A percentile compares a stretch with the other conserved stretches of the same genome.
Conservation (phyloP, 169 alveolate species). For the Plasmodium billcollinsi region DNA sequence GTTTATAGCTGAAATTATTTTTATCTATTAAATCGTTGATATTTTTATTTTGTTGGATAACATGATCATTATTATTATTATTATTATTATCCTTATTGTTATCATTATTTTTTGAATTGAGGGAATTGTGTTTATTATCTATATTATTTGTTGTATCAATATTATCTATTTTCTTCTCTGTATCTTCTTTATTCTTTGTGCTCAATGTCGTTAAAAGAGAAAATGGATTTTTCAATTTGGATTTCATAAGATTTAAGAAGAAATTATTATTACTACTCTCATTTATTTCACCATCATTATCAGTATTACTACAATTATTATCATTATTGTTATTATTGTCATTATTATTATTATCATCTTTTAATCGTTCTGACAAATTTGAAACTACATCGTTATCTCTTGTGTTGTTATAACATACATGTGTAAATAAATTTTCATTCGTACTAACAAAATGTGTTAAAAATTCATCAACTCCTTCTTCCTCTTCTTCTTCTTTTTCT, state of each 20-base stretch:
- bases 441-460: neutral
- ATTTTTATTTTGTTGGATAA: neutral
- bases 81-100: too few relatives aligned
- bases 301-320: neutral
- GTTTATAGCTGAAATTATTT: conserved; percentile 21
- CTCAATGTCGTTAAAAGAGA: conserved; percentile 5
- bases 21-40: neutral
- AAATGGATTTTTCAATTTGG: conserved; percentile 25
- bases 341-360: neutral
- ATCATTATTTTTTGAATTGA: too few relatives aligned
- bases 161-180: neutral
- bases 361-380: neutral
- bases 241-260: conserved; percentile 30
- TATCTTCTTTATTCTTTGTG: neutral
- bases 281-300: neutral
- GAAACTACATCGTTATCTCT: neutral
- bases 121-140: too few relatives aligned
- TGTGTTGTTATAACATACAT: neutral
- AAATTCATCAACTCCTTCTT: neutral
- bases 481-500: neutral
- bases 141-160: neutral
- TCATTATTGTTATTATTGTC: neutral
- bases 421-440: conserved; percentile 14
- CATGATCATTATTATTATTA: neutral
- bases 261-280: conserved; percentile 14